These are phyloP conservation scores for Actinomortierella wolfii DNA, from an alignment of 371 early-diverging fungal species.

Conservation along the genomic window DNA sequence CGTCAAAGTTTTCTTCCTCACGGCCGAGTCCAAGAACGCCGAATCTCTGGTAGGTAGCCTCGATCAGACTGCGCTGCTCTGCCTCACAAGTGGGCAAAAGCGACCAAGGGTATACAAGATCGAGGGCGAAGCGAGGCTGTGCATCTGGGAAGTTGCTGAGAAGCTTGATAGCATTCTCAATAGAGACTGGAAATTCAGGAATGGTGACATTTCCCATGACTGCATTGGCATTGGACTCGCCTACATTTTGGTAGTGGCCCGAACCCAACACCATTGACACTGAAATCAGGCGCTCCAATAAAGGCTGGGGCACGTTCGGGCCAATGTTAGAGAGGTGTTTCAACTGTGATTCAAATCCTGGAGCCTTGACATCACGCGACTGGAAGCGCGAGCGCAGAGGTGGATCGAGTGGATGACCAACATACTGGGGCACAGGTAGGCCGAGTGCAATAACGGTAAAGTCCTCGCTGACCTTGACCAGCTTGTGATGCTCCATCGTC, in stretches of 20 bases:
- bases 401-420: conserved; percentile 83
- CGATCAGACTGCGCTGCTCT: conserved; percentile 68
- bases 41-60: conserved; percentile 74
- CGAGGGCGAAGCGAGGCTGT: conserved; percentile 64
- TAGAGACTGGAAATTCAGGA: conserved; percentile 73
- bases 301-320: conserved; percentile 55
- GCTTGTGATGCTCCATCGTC: conserved; percentile 57
- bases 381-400: conserved; percentile 86
- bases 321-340: conserved; percentile 38
- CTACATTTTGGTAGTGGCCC: conserved; percentile 43
- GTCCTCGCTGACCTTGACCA: conserved; percentile 72
- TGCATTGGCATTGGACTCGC: conserved; percentile 39
- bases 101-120: conserved; percentile 72
- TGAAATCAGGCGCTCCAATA: conserved; percentile 68
- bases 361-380: conserved; percentile 65
- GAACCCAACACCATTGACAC: conserved; percentile 65
- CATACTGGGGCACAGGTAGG: conserved; percentile 79
- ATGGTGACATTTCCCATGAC: conserved; percentile 57
- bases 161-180: conserved; percentile 60
- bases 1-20: conserved; percentile 34
- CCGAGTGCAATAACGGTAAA: conserved; percentile 85
- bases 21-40: conserved; percentile 55
- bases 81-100: conserved; percentile 65
- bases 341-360: conserved; percentile 64
- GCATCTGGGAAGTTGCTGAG: conserved; percentile 55